phyloP scores from a whole-genome alignment of 345 rosid genomes.

The Erysimum cheiranthoides region DNA sequence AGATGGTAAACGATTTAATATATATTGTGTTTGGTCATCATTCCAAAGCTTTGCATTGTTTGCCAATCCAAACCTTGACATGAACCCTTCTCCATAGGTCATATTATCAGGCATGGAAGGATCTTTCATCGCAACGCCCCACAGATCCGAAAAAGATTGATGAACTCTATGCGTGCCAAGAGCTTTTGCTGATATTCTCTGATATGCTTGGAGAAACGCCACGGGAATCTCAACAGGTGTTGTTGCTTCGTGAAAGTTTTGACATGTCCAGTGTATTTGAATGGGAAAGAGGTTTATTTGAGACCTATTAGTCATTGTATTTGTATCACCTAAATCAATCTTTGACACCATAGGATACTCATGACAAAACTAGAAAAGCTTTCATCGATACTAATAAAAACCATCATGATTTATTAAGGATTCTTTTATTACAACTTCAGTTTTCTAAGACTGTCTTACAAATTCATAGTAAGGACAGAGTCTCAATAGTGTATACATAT shows the following conservation, averaged over 20 bases:
- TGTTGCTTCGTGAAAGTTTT: slow-evolving; percentile 43
- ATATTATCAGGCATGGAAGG: slow-evolving; percentile 67
- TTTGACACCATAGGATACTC: too few relatives aligned
- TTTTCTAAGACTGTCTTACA: too few relatives aligned
- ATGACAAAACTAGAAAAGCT: too few relatives aligned
- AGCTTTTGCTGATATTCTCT: slow-evolving; percentile 52
- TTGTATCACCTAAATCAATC: too few relatives aligned
- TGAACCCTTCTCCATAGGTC: slow-evolving; percentile 56
- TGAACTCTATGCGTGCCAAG: slow-evolving; percentile 66
- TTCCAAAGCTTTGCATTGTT: slow-evolving; percentile 13
- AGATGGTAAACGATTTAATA: slow-evolving; percentile 66
- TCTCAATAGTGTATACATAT: too few relatives aligned
- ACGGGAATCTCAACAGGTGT: slow-evolving; percentile 38
- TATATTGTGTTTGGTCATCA: background rate
- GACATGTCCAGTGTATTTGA: slow-evolving; percentile 51
- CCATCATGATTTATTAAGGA: too few relatives aligned
- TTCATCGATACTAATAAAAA: too few relatives aligned
- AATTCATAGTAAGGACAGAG: too few relatives aligned
- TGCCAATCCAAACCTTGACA: background rate
- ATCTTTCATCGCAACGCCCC: slow-evolving; percentile 48
- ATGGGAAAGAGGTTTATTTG: slow-evolving; percentile 63
- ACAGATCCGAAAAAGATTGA: slow-evolving; percentile 56
- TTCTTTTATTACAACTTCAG: too few relatives aligned
- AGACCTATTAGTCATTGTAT: slow-evolving; percentile 21
- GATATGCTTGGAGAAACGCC: slow-evolving; percentile 53